A percentile compares a stretch with the other conserved stretches of the same genome.
Conservation (phyloP, 352 stramenopile species). For the Phytophthora macrochlamydospora region DNA sequence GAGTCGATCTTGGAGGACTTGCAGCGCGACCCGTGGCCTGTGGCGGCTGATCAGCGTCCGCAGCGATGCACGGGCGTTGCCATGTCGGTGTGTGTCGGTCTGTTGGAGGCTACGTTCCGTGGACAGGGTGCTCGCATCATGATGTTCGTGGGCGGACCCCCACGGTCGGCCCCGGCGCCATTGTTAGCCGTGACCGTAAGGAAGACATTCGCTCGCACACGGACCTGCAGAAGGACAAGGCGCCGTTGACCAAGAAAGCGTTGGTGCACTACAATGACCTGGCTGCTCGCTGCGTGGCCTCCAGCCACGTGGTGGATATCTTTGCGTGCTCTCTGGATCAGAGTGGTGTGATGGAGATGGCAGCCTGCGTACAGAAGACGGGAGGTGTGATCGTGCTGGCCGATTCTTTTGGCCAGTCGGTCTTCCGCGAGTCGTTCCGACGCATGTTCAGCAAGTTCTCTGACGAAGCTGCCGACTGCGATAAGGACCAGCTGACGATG, state of each 20-base stretch:
- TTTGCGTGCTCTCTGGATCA: conserved; percentile 99
- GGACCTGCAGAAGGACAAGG: conserved; percentile 95
- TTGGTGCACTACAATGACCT: conserved; percentile 96
- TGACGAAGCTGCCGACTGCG: conserved; percentile 93
- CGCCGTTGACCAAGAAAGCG: conserved; percentile 94
- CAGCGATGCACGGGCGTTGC: conserved; percentile 97
- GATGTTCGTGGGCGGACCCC: conserved; percentile 98
- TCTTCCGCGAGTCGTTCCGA: conserved; percentile 99
- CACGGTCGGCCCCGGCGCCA: conserved; percentile 95
- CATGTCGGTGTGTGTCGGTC: conserved; percentile 94
- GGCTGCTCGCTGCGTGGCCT: conserved; percentile 90
- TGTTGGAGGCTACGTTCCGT: conserved; percentile 96
- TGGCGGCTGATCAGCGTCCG: conserved; percentile 94
- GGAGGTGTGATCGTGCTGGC: conserved; percentile 98
- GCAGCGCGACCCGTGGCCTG: conserved; percentile 97
- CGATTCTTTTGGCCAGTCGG: conserved; percentile 98
- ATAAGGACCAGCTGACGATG: conserved; percentile 97
- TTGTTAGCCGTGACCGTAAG: conserved; percentile 95
- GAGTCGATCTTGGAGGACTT: conserved; percentile 99
- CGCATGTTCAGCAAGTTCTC: conserved; percentile 98
- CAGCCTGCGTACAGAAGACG: conserved; percentile 96
- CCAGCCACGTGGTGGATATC: conserved; percentile 98
- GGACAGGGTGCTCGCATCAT: conserved; percentile 96
- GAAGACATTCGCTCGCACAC: conserved; percentile 98
- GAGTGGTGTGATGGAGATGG: conserved; percentile 99